Base-by-base conservation (phyloP, 2,329 filamentous ascomycete genomes). In the Curvularia hawaiiensis region DNA sequence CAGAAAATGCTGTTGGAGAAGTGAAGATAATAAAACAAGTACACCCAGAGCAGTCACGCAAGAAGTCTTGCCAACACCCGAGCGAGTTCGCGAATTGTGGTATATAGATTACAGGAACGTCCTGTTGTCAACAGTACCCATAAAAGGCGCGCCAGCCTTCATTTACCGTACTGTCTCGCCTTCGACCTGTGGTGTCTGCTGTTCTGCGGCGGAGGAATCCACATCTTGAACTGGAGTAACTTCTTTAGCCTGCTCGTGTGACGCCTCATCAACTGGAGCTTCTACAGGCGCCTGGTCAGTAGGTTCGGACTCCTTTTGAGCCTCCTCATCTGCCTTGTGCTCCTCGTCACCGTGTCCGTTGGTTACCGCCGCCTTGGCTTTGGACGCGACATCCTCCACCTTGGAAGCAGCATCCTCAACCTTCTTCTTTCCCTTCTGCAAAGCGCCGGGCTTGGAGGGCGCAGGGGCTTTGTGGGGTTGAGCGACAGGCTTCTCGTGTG, bases 401-500 rank as follows among this genome's bases (percentile, higher is more conserved):
- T 76, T 76, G 26, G 66, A 43, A 5, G 67, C 72, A 40, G 68
- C 68, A 43, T 76, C 72, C 41, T 66, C 71, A 18, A 71, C 71
- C 65, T 76, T 77, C 61, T 70, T 71, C 66, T 75, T 77, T 35
- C 68, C 66, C 54, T 76, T 76, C 20, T 74, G 64, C 14, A 70
- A 59, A 16, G 66, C 50, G 39, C 63, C 64, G 24, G 65, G 66
- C 41, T 68, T 63, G n/a, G 60, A 58, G 55, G 70, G 73, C 3
- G 59, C 54, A 18, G 69, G 50, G 12, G 62, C 51, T 40, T 71
- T 69, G 28, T 66, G 68, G 12, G 77, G 75, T 31, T 78, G 75
- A 58, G 75, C 71, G 16, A 74, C 73, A 20, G 71, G 70, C 50
- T 52, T 52, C 22, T 52, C 50, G 3, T 84, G 79, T 0, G 84